Percentiles rank a stretch among this genome's conserved stretches.
phyloP scores from a whole-genome alignment of 768 basidiomycete species.

The Chalciporus sphaerocephalus region DNA sequence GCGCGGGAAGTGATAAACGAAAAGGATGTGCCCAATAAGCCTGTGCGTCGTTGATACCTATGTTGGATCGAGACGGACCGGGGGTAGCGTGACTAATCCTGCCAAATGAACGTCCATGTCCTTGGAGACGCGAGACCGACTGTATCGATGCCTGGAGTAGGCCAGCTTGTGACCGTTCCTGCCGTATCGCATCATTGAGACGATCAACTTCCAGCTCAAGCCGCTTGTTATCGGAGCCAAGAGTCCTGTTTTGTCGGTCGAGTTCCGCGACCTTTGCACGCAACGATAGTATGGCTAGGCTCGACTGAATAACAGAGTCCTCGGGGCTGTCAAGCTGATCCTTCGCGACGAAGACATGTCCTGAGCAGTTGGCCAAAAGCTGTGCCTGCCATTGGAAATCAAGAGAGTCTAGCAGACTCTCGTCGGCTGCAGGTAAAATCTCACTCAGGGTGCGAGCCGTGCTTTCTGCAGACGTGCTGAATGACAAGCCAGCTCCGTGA shows the following conservation, averaged over 20 bases:
- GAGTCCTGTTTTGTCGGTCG: conserved; percentile 28
- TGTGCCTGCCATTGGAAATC: conserved; percentile 62
- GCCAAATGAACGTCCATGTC: background rate
- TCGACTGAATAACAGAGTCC: conserved; percentile 45
- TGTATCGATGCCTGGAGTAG: background rate
- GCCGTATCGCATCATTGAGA: conserved; percentile 12
- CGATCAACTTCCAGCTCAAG: conserved; percentile 26
- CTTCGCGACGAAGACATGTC: conserved; percentile 47
- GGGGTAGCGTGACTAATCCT: conserved; percentile 17
- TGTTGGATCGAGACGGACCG: conserved; percentile 18
- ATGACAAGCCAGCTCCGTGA: conserved; percentile 53
- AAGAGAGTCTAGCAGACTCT: conserved; percentile 37
- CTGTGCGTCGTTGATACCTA: conserved; percentile 8
- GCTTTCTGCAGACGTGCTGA: conserved; percentile 43
- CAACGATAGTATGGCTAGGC: conserved; percentile 42
- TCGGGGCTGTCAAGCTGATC: conserved; percentile 20
- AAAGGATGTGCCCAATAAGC: background rate
- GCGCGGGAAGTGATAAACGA: background rate
- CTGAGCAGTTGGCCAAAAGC: conserved; percentile 56
- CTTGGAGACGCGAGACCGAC: background rate
- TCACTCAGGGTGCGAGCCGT: conserved; percentile 43
- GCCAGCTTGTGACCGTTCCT: conserved; percentile 8
- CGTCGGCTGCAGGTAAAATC: conserved; percentile 46
- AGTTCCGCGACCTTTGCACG: conserved; percentile 39
- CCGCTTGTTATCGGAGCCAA: conserved; percentile 20